Percentiles rank a stretch among this genome's conserved stretches.
phyloP scores from a whole-genome alignment of 805 yeast species.

The Yamadazyma sp. region DNA sequence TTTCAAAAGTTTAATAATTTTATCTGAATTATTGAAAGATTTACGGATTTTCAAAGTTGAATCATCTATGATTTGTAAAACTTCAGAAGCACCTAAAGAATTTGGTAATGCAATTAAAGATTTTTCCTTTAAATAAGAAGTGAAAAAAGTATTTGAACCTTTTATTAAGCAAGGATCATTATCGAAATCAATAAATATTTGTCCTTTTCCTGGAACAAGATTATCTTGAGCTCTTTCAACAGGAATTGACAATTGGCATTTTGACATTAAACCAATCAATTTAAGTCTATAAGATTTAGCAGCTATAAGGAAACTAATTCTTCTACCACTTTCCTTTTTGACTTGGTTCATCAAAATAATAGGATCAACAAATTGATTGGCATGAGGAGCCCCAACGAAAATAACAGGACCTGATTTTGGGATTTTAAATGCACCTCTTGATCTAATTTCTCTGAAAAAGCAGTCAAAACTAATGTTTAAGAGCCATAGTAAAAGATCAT shows the following conservation, averaged over 20 bases:
- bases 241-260: constrained; percentile 79
- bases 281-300: constrained; percentile 64
- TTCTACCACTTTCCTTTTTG: constrained; percentile 58
- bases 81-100: constrained; percentile 71
- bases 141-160: constrained; percentile 69
- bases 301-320: constrained; percentile 82
- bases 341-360: constrained; percentile 82
- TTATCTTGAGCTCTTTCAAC: constrained; percentile 94
- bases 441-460: constrained; percentile 85
- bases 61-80: constrained; percentile 66
- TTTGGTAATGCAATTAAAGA: constrained; percentile 78
- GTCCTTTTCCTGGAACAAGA: constrained; percentile 64
- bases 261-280: constrained; percentile 74
- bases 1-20: constrained; percentile 41
- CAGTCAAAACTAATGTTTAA: constrained; percentile 45
- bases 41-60: constrained; percentile 64
- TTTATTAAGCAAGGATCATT: constrained; percentile 50
- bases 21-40: constrained; percentile 57
- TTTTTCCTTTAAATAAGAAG: constrained; percentile 54
- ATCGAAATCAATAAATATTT: constrained; percentile 51
- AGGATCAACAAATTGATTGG: constrained; percentile 87
- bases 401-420: constrained; percentile 78
- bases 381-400: constrained; percentile 96
- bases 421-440: constrained; percentile 78
- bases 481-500: constrained; percentile 38